phyloP scores from a whole-genome alignment of 108 stramenopile genomes.

The Skeletonema costatum region DNA sequence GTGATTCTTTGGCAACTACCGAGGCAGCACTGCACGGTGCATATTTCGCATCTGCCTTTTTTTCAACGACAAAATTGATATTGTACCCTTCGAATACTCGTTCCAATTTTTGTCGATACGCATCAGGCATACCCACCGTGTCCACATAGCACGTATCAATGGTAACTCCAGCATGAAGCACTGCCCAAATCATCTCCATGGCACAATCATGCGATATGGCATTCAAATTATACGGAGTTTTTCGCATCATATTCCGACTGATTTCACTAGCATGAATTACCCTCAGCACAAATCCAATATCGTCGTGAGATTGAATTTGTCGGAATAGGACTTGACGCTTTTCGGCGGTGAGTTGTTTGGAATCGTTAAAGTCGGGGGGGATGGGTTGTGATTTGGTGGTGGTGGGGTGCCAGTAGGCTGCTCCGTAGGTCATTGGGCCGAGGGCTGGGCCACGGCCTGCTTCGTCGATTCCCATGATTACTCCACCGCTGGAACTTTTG shows the following conservation, averaged over 20 bases:
- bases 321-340: slow-evolving; percentile 65
- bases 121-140: slow-evolving; percentile 83
- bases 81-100: slow-evolving; percentile 60
- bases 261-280: slow-evolving; percentile 80
- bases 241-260: slow-evolving; percentile 82
- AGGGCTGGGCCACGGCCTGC: slow-evolving; percentile 86
- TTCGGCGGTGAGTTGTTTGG: slow-evolving; percentile 77
- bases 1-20: slow-evolving; percentile 85
- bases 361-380: slow-evolving; percentile 81
- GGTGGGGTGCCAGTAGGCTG: slow-evolving; percentile 78
- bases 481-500: slow-evolving; percentile 18
- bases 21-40: slow-evolving; percentile 84
- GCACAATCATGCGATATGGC: slow-evolving; percentile 84
- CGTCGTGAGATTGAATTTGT: slow-evolving; percentile 38
- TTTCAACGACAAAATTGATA: slow-evolving; percentile 85
- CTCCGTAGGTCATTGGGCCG: slow-evolving; percentile 90
- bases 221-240: slow-evolving; percentile 84
- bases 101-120: slow-evolving; percentile 70
- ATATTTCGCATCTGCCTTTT: slow-evolving; percentile 95
- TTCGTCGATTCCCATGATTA: slow-evolving; percentile 73
- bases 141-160: slow-evolving; percentile 77
- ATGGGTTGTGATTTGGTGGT: slow-evolving; percentile 48
- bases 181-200: slow-evolving; percentile 77
- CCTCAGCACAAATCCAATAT: slow-evolving; percentile 80
- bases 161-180: slow-evolving; percentile 59